Evolutionary conservation across 768 basidiomycete genomes (phyloP).

Genomic region (Kwoniella newhampshirensis): DNA sequence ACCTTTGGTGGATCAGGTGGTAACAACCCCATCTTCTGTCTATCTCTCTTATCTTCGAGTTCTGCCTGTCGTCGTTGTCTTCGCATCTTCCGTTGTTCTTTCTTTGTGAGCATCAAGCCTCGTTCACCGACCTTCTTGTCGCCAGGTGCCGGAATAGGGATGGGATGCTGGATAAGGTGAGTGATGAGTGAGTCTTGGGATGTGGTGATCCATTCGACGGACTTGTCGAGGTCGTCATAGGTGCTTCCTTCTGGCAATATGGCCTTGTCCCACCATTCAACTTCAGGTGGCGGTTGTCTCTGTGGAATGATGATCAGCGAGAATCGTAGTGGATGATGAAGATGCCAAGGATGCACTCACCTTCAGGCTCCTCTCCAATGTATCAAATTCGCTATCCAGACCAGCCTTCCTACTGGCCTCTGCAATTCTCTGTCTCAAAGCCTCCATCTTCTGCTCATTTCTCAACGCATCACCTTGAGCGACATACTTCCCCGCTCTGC

Average conservation of each 20-base stretch:
- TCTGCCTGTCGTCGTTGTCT: conserved; percentile 83
- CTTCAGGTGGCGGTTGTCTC: conserved; percentile 80
- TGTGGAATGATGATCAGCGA: conserved; percentile 45
- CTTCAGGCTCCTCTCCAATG: conserved; percentile 83
- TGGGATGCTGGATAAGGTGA: conserved; percentile 92
- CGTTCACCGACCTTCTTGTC: conserved; percentile 76
- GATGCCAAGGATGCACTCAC: conserved; percentile 56
- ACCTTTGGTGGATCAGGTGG: conserved; percentile 97
- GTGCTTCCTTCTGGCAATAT: conserved; percentile 70
- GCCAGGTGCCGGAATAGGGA: conserved; percentile 85
- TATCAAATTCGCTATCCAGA: conserved; percentile 86
- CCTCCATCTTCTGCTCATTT: conserved; percentile 76
- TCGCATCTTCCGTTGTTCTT: conserved; percentile 97
- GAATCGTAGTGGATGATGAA: not conserved
- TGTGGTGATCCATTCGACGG: conserved; percentile 64
- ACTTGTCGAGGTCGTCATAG: conserved; percentile 68
- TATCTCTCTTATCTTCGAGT: conserved; percentile 88
- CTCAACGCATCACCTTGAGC: conserved; percentile 56
- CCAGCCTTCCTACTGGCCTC: conserved; percentile 92
- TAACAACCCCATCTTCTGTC: conserved; percentile 90
- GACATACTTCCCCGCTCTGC: conserved; percentile 81
- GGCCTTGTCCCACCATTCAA: conserved; percentile 97
- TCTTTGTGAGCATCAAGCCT: conserved; percentile 88
- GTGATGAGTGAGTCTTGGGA: conserved; percentile 70
- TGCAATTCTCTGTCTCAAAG: conserved; percentile 85